Evolutionary conservation across 176 grass and related monocot genomes (phyloP).

Genomic region (Microstegium vimineum): DNA sequence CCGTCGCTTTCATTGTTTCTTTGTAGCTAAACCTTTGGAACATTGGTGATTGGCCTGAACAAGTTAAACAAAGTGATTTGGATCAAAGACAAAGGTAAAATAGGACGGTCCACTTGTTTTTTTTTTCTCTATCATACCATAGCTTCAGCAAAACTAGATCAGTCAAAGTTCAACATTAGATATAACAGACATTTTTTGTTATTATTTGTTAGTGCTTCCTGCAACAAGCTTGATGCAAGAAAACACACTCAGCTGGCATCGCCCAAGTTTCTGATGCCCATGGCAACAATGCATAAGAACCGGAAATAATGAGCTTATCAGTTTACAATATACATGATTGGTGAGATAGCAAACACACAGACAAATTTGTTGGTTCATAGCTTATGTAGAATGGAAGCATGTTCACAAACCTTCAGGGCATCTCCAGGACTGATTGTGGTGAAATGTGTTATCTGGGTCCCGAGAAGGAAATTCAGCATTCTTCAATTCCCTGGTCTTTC

Average conservation of each 20-base stretch:
- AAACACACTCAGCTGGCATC: not conserved
- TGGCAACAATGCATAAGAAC: not conserved
- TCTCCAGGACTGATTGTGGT: slow-evolving; percentile 55
- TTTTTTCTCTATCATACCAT: too few relatives aligned
- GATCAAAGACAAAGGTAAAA: not conserved
- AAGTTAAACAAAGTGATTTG: slow-evolving; percentile 8
- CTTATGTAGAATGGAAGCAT: not conserved
- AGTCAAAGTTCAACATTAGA: not conserved
- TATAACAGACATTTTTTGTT: not conserved
- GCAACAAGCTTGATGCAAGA: not conserved
- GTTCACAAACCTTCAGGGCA: slow-evolving; percentile 65
- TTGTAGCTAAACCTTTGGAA: slow-evolving; percentile 80
- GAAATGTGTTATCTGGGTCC: slow-evolving; percentile 52
- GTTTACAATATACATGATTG: not conserved
- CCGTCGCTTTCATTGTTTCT: slow-evolving; percentile 70
- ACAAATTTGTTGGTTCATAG: not conserved
- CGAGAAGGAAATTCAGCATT: slow-evolving; percentile 43
- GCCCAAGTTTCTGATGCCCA: not conserved
- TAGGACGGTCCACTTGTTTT: not conserved
- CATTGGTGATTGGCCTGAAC: slow-evolving; percentile 85
- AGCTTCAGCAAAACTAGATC: not conserved
- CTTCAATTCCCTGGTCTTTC: slow-evolving; percentile 70
- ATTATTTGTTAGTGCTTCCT: not conserved
- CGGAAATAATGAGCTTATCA: not conserved
- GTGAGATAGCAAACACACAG: not conserved